Evolutionary conservation across 352 stramenopile species (phyloP), one percentile per base, ranked within the genome.

Genomic region (Blastocystis sp.): DNA sequence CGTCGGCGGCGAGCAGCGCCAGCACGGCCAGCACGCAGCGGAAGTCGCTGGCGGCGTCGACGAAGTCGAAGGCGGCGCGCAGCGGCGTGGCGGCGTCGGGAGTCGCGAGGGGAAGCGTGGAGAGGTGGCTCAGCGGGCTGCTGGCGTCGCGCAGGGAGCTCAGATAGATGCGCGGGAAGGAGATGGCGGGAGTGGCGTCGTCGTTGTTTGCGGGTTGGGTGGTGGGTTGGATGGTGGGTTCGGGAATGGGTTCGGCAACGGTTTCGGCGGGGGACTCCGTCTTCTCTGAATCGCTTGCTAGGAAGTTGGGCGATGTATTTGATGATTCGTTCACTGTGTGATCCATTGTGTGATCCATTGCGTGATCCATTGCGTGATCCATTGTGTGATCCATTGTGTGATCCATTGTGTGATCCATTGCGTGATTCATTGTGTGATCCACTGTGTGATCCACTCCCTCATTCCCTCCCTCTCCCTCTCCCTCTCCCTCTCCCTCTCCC

Each of bases 91-190:
- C 9, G 18, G 67, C 9, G 14, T 57, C n/a, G 4, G n/a, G 0
- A 8, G 67, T 34, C 4, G 49, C n/a, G 27, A 18, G 14, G 6
- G 27, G 44, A 7, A 78, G 38, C n/a, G 21, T 38, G 4, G 48
- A 61, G 6, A 61, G 42, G 29, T 78, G 40, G 4, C 34, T 16
- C 16, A 61, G 29, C 11, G 29, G 67, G 16, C 49, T n/a, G n/a
- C 32, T 61, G 11, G 57, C n/a, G 7, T 32, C 24, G 27, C 14
- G 18, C 4, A 78, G 67, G 0, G 67, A 61, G 16, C 18, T 40
- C 4, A 29, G 21, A 38, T 56, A 78, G 36, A 78, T 57, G 9
- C n/a, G 48, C 21, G 67, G 67, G 44, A 78, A 78, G n/a, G n/a
- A 18, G 38, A 78, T 14, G 1, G 27, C 16, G 32, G 40, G 40